Evolutionary conservation across 2,329 filamentous ascomycete genomes (phyloP), one percentile per base, ranked within the genome.

Genomic region (Penicillium sp.): DNA sequence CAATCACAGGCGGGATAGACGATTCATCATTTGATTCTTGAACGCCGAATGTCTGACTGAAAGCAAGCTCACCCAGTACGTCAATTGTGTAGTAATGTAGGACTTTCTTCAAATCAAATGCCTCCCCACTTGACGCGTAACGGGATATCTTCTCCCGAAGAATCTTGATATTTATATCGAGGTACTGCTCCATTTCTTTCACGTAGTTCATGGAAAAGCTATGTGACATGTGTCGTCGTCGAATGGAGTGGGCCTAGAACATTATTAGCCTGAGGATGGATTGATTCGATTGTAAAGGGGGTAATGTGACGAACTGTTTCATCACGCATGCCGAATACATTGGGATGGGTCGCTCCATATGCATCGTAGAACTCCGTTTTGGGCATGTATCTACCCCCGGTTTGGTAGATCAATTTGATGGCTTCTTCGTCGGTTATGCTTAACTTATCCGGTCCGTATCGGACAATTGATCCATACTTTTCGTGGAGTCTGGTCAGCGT

Each of bases 301-400:
- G 26, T 15, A 13, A 30, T 12, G 24, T 27, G 10, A 32, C 27
- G 15, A 17, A 55, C 52, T n/a, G 33, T 23, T 46, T 68, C 68
- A 55, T 72, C 65, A 21, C 66, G 48, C 58, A 63, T 70, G 2
- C 68, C 68, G 51, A 71, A 72, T 0, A 72, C 56, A 52, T 72
- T 72, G 1, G 70, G 67, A 47, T 65, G 60, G 7, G 56, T 52
- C 1, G 64, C 58, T 1, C 61, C 63, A 43, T 62, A 73, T 2
- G 63, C 69, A 59, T 72, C 66, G 43, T 71, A 72, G 46, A 71
- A 70, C 32, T 70, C 63, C 0, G 65, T 69, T 54, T 72, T 72
- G 3, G 65, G 66, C 61, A 71, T 67, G 12, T 37, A 46, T 8
- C 56, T 51, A 4, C 56, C 62, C 37, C 59, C 58, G 29, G 62